Conservation (phyloP, 169 alveolate species). For the Eimeria praecox region DNA sequence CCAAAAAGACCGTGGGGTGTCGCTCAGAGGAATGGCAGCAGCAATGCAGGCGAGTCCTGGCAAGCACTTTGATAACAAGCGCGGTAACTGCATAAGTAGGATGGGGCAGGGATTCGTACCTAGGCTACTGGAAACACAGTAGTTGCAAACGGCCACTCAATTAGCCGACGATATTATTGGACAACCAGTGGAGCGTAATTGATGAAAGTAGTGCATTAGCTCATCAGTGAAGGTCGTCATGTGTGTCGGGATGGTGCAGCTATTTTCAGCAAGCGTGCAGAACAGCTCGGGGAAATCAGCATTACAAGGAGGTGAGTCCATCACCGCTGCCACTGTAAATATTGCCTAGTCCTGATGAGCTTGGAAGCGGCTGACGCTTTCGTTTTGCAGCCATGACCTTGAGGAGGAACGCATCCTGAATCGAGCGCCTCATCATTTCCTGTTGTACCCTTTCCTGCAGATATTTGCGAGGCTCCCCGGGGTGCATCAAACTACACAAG, state of each 20-base stretch:
- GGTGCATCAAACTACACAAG: slow-evolving; percentile 65
- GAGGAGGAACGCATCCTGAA: neutral
- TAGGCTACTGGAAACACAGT: neutral
- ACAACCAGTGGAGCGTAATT: neutral
- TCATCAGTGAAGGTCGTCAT: neutral
- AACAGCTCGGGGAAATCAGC: neutral
- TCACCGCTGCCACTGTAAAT: neutral
- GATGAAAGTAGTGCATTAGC: neutral
- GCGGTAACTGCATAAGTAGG: neutral
- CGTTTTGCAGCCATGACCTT: neutral
- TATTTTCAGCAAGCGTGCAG: slow-evolving; percentile 61
- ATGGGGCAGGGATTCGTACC: neutral
- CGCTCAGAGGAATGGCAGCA: slow-evolving; percentile 70
- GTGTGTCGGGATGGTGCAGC: neutral
- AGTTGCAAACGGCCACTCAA: neutral
- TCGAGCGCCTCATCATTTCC: neutral
- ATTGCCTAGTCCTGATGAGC: neutral
- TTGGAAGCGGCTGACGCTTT: neutral
- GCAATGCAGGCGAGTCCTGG: slow-evolving; percentile 56
- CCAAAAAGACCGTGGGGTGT: slow-evolving; percentile 45
- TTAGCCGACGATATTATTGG: neutral
- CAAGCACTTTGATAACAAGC: neutral
- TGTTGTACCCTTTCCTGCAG: neutral
- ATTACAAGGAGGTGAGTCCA: slow-evolving; percentile 11
- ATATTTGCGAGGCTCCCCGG: slow-evolving; percentile 28